A percentile compares a stretch with the other conserved stretches of the same genome.
phyloP scores from a whole-genome alignment of 2,329 filamentous ascomycete species.

The Colletotrichum sp. region DNA sequence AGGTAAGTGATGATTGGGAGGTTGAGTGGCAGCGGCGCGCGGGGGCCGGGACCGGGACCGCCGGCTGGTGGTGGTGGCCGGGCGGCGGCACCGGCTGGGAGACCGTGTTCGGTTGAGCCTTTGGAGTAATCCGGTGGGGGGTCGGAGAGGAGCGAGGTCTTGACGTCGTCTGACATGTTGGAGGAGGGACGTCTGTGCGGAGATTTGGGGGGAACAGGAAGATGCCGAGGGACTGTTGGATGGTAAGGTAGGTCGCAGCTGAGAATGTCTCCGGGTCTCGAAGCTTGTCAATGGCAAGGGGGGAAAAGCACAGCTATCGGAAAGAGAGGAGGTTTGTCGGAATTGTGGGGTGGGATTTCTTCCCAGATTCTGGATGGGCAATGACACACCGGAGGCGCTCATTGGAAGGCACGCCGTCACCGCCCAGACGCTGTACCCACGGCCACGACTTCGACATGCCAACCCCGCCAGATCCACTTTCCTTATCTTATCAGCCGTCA shows the following conservation, averaged over 20 bases:
- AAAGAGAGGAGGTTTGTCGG: not conserved
- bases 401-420: not conserved
- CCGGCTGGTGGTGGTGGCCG: constrained; percentile 22
- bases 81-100: constrained; percentile 17
- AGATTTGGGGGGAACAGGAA: not conserved
- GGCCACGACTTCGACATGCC: not conserved
- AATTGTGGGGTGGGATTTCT: constrained; percentile 14
- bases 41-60: constrained; percentile 32
- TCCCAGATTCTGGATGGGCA: not conserved
- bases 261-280: not conserved
- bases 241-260: not conserved
- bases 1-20: constrained; percentile 81
- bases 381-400: not conserved
- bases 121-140: constrained; percentile 52
- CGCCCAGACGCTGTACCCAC: not conserved
- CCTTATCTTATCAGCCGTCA: constrained; percentile 7
- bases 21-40: constrained; percentile 70
- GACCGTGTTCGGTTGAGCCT: constrained; percentile 41
- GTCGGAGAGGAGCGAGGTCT: constrained; percentile 27
- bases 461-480: constrained; percentile 19
- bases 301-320: not conserved
- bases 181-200: not conserved
- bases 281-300: not conserved
- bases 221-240: not conserved
- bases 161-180: constrained; percentile 3